Evolutionary conservation across 208 protist species (phyloP), one percentile per base, ranked within the genome.

Genomic region (Trypanosoma rangeli): DNA sequence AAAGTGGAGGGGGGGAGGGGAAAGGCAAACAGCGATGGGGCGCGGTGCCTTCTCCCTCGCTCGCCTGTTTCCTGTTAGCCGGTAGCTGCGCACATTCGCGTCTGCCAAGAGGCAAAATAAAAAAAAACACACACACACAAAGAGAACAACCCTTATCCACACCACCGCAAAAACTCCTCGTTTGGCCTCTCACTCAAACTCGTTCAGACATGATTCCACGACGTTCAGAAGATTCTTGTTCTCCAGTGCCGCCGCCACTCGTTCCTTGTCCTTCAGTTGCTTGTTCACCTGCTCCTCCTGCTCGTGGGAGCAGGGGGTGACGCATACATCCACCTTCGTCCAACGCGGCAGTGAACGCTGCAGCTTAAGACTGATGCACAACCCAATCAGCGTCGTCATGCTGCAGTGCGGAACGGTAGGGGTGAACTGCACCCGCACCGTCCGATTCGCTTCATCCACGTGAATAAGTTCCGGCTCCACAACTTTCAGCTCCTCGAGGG

Each of bases 211-310:
- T 13, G 82, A 86, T 59, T 96, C 87, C 22, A 97, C 83, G 12
- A 96, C 80, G 29, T 78, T 75, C 28, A 98, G 67, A 39, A 99
- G 64, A 67, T 90, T 91, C 9, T 69, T 73, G 68, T 99, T 99
- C 70, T 99, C 98, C 61, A 99, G 85, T 37, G 98, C 98, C 5
- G 98, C 98, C 5, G 96, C 93, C 18, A 99, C 97, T 42, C 98
- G 76, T 81, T 99, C 98, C 83, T 99, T 99, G 77, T 99, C 98
- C 68, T 98, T 98, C 8, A 99, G 91, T 80, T 99, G 98, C 82
- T 99, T 99, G 76, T 99, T 99, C 49, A 99, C 97, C 70, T 93
- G 86, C 76, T 94, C 87, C 78, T 98, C 97, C 68, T 97, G 91
- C 26, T 96, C 79, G 74, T 99, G 97, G 8, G 96, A 91, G 42